Evolutionary conservation across 305 asterid species (phyloP), one percentile per base, ranked within the genome.

Genomic region (Coffea humblotiana): DNA sequence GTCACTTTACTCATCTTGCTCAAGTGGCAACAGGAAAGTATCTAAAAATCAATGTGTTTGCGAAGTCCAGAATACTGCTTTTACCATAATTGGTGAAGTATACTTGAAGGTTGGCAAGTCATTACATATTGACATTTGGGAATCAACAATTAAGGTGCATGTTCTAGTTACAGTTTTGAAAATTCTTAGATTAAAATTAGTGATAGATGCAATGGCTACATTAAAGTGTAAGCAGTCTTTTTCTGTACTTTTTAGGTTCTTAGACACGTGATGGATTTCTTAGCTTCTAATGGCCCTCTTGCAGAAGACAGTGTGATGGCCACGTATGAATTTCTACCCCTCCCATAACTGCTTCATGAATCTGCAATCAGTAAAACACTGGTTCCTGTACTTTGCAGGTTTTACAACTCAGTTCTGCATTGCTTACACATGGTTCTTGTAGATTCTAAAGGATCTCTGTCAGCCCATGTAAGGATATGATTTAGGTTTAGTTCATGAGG

Each of bases 341-440:
- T 64, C 75, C 76, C 48, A 54, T 79, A 32, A n/a, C 75, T 84
- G 60, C 45, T 48, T 52, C 58, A 47, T 82, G 78, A 72, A 64
- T 75, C 32, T 78, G 51, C 64, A 45, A 68, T 84, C 69, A 54
- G 45, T 76, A 79, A 79, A 73, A 81, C 81, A 58, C 78, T 84
- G 80, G 65, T 75, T 66, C 78, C 72, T 74, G 80, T 78, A 79
- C 83, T 84, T 81, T 82, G 76, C 90, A 95, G 99, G 91, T 93
- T 92, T 87, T 95, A 90, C 85, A 71, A 79, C 83, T 97, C 96
- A 67, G 88, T 92, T 87, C 97, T 95, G 81, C 91, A 90, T 72
- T 93, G 96, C 85, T 85, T 95, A 79, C 99, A 95, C 91, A 84
- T 90, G 91, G 93, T 95, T 90, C 87, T 92, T 75, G 81, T 85